These are phyloP conservation scores for Xanthoconium purpureum DNA, from an alignment of 768 basidiomycete genomes.

Conservation along the genomic window DNA sequence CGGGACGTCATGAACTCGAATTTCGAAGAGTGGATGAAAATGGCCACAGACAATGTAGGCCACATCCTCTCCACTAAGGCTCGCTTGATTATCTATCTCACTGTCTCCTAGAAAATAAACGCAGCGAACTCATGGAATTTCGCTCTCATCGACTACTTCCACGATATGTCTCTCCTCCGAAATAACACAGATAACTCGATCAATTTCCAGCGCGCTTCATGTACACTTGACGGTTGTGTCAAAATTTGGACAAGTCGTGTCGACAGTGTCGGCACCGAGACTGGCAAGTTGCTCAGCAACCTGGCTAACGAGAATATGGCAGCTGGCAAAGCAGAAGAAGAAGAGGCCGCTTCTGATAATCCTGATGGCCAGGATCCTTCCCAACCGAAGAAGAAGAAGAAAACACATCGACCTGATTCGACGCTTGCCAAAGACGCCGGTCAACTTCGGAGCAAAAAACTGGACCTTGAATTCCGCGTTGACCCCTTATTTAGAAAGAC, in stretches of 20 bases:
- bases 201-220: constrained; percentile 98
- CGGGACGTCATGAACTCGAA: constrained; percentile 88
- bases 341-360: constrained; percentile 54
- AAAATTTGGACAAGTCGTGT: constrained; percentile 99
- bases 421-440: constrained; percentile 87
- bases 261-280: constrained; percentile 95
- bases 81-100: constrained; percentile 2
- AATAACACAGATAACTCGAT: constrained; percentile 94
- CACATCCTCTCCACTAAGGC: neutral
- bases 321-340: constrained; percentile 52
- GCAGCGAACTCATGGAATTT: constrained; percentile 97
- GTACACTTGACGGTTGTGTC: constrained; percentile 96
- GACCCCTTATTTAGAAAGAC: constrained; percentile 98
- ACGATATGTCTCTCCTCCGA: constrained; percentile 93
- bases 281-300: constrained; percentile 90
- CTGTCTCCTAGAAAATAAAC: constrained; percentile 85
- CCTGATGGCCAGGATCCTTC: constrained; percentile 66
- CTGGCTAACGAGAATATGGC: constrained; percentile 65
- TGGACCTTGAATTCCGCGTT: constrained; percentile 93
- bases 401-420: constrained; percentile 65
- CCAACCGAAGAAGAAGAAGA: constrained; percentile 58
- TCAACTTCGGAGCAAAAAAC: constrained; percentile 84
- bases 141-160: constrained; percentile 97
- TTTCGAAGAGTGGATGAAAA: constrained; percentile 99
- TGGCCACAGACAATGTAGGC: constrained; percentile 94